Base-by-base conservation (phyloP, 306 rosid genomes). In the Inga leiocalycina region DNA sequence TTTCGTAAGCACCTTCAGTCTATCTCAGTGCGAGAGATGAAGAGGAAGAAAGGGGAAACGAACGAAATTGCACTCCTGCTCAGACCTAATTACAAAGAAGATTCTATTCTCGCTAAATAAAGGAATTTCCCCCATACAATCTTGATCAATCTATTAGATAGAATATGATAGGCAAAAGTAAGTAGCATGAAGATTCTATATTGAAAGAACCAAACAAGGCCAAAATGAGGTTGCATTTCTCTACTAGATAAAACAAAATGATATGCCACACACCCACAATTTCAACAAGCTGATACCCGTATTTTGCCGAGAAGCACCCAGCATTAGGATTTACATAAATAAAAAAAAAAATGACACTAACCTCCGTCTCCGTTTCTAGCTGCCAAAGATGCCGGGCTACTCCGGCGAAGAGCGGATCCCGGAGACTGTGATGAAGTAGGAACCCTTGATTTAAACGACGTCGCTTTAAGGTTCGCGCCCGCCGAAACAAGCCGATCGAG, bases 391-490 rank as follows among this genome's bases (percentile, higher is more conserved):
- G 80, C 64, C 49, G 80, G 32, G 79, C 32, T 22, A 69, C 85
- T 66, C 74, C 91, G 88, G 77, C 91, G 91, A 8, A 49, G 45
- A 34, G 79, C 32, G 52, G 87, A 88, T 80, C 87, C 91, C 61
- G 85, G 85, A 56, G 84, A 80, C 5, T 87, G 84, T 4, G 90
- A 85, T 43, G 88, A 69, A 22, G 65, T 81, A 15, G 71, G 56
- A 44, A 77, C n/a, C 56, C 88, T 87, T 27, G 85, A 71, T 20
- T 74, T 85, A 27, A 83, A 80, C 8, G 87, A 75, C 68, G n/a
- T 17, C 69, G 68, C 24, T 75, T 12, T 75, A 4, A 51, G 12
- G 34, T 56, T 52, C 8, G 79, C 19, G 32, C 66, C 66, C 17
- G 78, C 32, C 48, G 79, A 16, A 75, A 54, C 49, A 16, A 37